Base-by-base conservation (phyloP, 139 green algal species). In the Chlorella vulgaris region DNA sequence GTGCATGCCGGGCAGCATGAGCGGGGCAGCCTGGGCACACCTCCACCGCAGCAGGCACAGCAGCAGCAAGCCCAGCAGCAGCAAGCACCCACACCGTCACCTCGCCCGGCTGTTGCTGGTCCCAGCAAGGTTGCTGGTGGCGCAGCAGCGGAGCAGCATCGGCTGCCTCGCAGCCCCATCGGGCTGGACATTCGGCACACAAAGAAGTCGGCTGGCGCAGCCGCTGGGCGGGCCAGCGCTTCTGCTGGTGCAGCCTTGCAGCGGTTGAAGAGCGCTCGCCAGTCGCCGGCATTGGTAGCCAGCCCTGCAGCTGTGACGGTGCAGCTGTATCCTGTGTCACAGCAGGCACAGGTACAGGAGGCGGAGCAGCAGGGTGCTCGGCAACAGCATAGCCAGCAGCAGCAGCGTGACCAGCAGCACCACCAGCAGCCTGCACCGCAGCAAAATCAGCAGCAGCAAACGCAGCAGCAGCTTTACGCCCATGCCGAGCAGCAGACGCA, bases 81-180 rank as follows among this genome's bases (percentile, higher is more conserved):
- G 73, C 7, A 7, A 40, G 61, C 0, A 43, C 26, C 8, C 3
- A 13, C 51, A 5, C 2, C 50, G 58, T 33, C 7, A 55, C 42
- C 33, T 50, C 5, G 19, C 2, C 73, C 26, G 15, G 22, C 47
- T 62, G 33, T 22, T 22, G 33, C 24, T n/a, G n/a, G n/a, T n/a
- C n/a, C 38, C 68, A 43, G 40, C 29, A 63, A 26, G 76, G 31
- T 4, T 2, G 43, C 35, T n/a, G 65, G 15, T 65, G 66, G 28
- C 51, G 28, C 47, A 62, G 60, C 51, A 87, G 42, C 6, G 31
- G 35, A 60, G 58, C 10, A 83, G 78, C 2, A 78, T 62, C 36
- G 88, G 82, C 10, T 69, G 63, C 53, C 85, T 36, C 5, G 67
- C 74, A 40, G 84, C 70, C 33, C 76, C 53, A 79, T 71, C 6